Base-by-base conservation (phyloP, 2,329 filamentous ascomycete genomes). In the Colletotrichum viniferum region DNA sequence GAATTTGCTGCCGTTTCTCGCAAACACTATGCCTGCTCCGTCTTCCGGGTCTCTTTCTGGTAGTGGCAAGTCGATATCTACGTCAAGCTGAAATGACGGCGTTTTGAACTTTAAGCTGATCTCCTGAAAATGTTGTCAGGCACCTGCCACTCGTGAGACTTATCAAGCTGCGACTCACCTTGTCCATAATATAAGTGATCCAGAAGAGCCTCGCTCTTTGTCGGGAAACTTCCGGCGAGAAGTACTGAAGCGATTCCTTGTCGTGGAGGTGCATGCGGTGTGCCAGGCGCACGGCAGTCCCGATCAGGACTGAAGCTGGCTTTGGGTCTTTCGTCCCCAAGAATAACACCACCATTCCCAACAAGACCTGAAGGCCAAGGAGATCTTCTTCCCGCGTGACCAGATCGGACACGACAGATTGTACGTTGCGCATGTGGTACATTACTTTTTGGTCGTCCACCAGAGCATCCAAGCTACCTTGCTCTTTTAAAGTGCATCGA, bases 171-270 rank as follows among this genome's bases (percentile, higher is more conserved):
- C 3, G 2, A 16, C 69, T 60, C 68, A 85, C 84, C 79, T 86
- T 87, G 69, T 87, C 85, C 7, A 86, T 77, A 5, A 78, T 78
- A 48, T 87, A 87, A 4, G 84, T 83, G 9, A 86, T 81, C 86
- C 85, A 87, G 58, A 87, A 87, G 3, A 87, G 79, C 0, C 84
- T 79, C 4, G 79, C 79, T 30, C 85, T 78, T 34, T 86, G 84
- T n/a, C 81, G 79, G 3, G 79, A 80, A 5, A 85, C 81, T 0
- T 82, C 81, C 0, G 80, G 77, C 0, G 82, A 66, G 14, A 82
- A 82, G 0, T 73, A 69, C 13, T 78, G 72, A 1, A 78, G 71
- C 0, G 80, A 74, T 2, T 80, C 74, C 21, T 81, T 81, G 2
- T 82, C 79, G 32, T 87, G 84, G 7, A 87, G 69, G 4, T 80